Evolutionary conservation across 176 grass and related monocot genomes (phyloP), one percentile per base, ranked within the genome.

Genomic region (Chrysopogon serrulatus): DNA sequence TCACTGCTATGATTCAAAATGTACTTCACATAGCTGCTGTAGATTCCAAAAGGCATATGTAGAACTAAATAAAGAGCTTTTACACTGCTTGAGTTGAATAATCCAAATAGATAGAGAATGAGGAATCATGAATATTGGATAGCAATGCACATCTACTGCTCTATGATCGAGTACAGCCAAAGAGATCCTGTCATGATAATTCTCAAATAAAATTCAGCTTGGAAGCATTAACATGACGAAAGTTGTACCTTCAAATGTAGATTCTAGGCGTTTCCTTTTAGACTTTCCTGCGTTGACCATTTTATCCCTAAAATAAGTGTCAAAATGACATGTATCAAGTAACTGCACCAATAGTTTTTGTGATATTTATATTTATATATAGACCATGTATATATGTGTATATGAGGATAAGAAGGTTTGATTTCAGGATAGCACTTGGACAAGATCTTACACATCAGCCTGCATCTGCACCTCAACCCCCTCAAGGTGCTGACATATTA

Each of bases 241-340:
- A 81, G 36, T 13, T 26, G 10, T 85, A 99, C 96, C 96, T 89
- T 99, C 83, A 79, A 96, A 88, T 90, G 92, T 90, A 83, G 87
- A 99, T 80, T 99, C 96, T 79, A 99, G 23, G 12, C 82, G 87
- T 79, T 92, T 96, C 76, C 89, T 88, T 83, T 96, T 94, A 48
- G 87, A 94, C 80, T 89, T 99, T 47, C 93, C 86, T 78, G 65
- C 80, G 59, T 68, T 80, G 11, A 99, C 61, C 61, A 99, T 70
- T 80, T 96, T 96, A 44, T 83, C 84, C 76, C 96, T 99, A 83
- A 73, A 89, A 92, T 66, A 70, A 68, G 10, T 86, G 59, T 65
- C 81, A 80, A 85, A 77, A 7, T 78, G 69, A 1, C 60, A 81
- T 75, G 33, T 21, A 31, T 90, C 34, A 88, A 73, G 32, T 21